A percentile compares a stretch with the other conserved stretches of the same genome.
These are phyloP conservation scores for Pichia sp. DNA, from an alignment of 1,139 yeast genomes.

Conservation along the genomic window DNA sequence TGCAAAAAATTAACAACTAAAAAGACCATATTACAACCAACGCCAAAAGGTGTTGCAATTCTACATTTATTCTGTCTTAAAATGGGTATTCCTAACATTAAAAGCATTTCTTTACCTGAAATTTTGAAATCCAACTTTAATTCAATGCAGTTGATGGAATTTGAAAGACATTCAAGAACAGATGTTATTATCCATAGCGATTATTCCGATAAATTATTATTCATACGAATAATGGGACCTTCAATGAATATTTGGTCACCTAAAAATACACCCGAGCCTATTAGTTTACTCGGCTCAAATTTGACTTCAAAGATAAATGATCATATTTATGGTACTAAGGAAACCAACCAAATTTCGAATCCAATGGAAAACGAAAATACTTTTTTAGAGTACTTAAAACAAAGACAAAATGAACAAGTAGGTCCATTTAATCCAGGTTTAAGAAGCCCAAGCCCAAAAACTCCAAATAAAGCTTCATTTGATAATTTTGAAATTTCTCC, in stretches of 20 bases:
- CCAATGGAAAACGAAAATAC: conserved; percentile 7
- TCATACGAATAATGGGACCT: conserved; percentile 63
- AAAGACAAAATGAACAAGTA: conserved; percentile 14
- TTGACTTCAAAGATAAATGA: conserved; percentile 5
- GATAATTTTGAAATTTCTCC: conserved; percentile 47
- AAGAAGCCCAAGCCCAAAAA: neutral
- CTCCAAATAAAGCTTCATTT: neutral
- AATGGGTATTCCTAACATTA: conserved; percentile 46
- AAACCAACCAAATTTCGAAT: neutral
- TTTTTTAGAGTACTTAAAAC: conserved; percentile 17
- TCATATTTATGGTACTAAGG: conserved; percentile 3
- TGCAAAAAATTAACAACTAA: conserved; percentile 42
- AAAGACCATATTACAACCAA: conserved; percentile 63
- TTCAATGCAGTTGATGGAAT: conserved; percentile 65
- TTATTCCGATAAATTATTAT: conserved; percentile 62
- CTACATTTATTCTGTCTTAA: conserved; percentile 58
- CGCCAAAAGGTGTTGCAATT: conserved; percentile 86
- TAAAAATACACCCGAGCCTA: conserved; percentile 40
- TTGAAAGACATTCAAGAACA: conserved; percentile 63
- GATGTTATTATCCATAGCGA: conserved; percentile 68
- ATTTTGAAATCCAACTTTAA: conserved; percentile 58
- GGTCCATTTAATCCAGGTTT: neutral
- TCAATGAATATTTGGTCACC: conserved; percentile 72
- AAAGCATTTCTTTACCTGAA: conserved; percentile 24
- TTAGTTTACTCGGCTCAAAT: conserved; percentile 19